Evolutionary conservation across 1,139 yeast species (phyloP).

Genomic region (Sugiyamaella pinicola): DNA sequence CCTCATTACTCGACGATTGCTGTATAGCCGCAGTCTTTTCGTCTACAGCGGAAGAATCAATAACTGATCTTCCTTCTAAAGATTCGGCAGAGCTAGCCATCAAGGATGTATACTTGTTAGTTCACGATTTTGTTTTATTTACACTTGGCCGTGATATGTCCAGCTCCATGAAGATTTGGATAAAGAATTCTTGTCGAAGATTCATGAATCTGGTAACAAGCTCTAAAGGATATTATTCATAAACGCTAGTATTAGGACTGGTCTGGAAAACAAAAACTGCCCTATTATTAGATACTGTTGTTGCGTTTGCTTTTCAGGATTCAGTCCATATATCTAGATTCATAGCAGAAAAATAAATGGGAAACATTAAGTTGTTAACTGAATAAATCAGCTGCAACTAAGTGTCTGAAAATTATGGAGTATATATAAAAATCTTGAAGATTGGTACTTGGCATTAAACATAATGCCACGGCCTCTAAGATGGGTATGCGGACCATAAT

Average conservation of each 20-base stretch:
- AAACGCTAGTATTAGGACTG: not conserved
- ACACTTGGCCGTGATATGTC: slow-evolving; percentile 5
- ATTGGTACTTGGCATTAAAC: slow-evolving; percentile 3
- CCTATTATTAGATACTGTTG: not conserved
- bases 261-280: not conserved
- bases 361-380: not conserved
- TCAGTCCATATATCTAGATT: slow-evolving; percentile 8
- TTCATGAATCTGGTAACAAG: slow-evolving; percentile 7
- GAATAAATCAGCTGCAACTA: too few species aligned
- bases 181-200: slow-evolving; percentile 6
- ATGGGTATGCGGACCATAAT: not conserved
- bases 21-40: slow-evolving; percentile 1
- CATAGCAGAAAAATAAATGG: not conserved
- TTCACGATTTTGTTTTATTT: not conserved
- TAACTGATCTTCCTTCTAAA: slow-evolving; percentile 1
- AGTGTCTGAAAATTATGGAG: not conserved
- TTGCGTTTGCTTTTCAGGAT: slow-evolving; percentile 5
- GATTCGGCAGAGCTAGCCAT: slow-evolving; percentile 9
- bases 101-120: not conserved
- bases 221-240: not conserved
- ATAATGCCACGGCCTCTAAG: slow-evolving; percentile 1
- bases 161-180: slow-evolving; percentile 4
- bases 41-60: slow-evolving; percentile 5
- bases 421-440: not conserved
- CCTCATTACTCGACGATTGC: not conserved